phyloP scores from a whole-genome alignment of 2,329 filamentous ascomycete species.

The Diaporthe helianthi region DNA sequence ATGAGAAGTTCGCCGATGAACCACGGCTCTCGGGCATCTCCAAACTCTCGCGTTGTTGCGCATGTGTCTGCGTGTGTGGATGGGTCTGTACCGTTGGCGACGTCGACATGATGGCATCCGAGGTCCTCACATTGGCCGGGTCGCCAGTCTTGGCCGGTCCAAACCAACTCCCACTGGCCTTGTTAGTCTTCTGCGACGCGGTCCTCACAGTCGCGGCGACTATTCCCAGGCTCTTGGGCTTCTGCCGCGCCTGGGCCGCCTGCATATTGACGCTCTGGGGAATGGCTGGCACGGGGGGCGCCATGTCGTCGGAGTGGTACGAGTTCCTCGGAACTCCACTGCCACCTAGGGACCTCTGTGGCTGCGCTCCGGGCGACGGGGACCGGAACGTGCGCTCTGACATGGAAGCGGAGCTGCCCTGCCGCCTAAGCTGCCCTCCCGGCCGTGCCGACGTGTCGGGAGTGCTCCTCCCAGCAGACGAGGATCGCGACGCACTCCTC shows the following conservation, averaged over 20 bases:
- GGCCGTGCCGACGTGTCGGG: constrained; percentile 39
- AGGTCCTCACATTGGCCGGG: constrained; percentile 52
- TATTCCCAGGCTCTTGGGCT: constrained; percentile 47
- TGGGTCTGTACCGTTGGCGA: constrained; percentile 39
- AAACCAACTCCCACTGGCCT: constrained; percentile 57
- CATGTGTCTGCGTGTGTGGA: constrained; percentile 22
- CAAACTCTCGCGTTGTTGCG: constrained; percentile 37
- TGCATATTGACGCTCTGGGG: constrained; percentile 56
- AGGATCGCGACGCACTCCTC: constrained; percentile 75
- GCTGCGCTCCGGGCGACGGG: constrained; percentile 64
- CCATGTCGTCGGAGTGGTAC: constrained; percentile 59
- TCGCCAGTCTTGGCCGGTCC: constrained; percentile 53
- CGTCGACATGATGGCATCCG: constrained; percentile 50
- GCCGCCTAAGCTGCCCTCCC: constrained; percentile 59
- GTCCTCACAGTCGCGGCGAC: constrained; percentile 54
- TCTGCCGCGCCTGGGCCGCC: constrained; percentile 35
- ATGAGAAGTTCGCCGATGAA: constrained; percentile 65
- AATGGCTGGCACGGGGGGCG: constrained; percentile 79
- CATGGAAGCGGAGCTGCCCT: constrained; percentile 82
- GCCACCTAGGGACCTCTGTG: constrained; percentile 42
- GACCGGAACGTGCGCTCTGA: constrained; percentile 86
- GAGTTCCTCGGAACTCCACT: constrained; percentile 33
- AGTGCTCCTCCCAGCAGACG: constrained; percentile 51
- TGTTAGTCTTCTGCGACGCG: constrained; percentile 57
- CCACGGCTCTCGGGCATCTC: constrained; percentile 53